Percentiles rank a stretch among this genome's conserved stretches.
phyloP scores from a whole-genome alignment of 2,329 filamentous ascomycete species.

The Fusarium protoensiforme region DNA sequence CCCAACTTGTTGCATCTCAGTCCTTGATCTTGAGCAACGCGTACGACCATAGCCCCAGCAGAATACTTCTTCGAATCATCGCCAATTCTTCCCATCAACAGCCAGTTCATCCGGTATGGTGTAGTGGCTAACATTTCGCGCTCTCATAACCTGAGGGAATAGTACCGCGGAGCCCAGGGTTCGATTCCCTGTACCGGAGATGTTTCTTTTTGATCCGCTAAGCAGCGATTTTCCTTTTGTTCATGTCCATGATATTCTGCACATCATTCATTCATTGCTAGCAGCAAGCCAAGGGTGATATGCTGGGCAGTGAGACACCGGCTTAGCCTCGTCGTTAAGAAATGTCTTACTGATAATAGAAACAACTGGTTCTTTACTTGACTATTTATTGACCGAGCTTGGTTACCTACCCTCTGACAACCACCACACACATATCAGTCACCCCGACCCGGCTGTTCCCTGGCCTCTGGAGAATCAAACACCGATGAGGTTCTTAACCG shows the following conservation, averaged over 20 bases:
- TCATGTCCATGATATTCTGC: neutral
- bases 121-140: constrained; percentile 50
- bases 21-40: neutral
- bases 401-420: neutral
- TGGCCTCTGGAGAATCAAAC: neutral
- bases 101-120: constrained; percentile 44
- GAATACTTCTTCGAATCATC: neutral
- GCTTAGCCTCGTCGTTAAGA: neutral
- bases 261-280: neutral
- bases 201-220: neutral
- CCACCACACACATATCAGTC: neutral
- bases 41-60: neutral
- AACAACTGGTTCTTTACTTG: neutral
- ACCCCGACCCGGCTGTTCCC: neutral
- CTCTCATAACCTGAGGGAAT: constrained; percentile 35
- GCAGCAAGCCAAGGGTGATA: neutral
- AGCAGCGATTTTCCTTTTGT: neutral
- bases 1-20: neutral
- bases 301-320: neutral
- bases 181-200: neutral
- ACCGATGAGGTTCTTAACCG: neutral
- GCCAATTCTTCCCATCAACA: fast-evolving
- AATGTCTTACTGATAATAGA: neutral
- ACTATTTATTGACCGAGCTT: neutral
- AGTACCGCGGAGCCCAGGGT: neutral